A percentile compares a stretch with the other conserved stretches of the same genome.
phyloP scores from a whole-genome alignment of 73 alveolate genomes.

The Loxodes magnus region DNA sequence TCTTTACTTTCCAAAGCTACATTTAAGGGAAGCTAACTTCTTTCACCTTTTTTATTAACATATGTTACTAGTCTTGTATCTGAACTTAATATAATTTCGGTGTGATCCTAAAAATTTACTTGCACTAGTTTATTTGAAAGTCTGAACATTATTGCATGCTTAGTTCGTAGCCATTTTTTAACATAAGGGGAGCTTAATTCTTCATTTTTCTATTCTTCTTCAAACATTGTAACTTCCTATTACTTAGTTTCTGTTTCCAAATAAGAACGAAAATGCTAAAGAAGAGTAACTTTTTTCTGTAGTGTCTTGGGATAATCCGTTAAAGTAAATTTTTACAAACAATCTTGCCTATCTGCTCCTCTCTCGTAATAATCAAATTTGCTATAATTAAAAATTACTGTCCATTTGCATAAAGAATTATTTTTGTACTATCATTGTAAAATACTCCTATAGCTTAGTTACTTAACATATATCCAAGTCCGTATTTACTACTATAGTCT shows the following conservation, averaged over 20 bases:
- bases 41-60: slow-evolving; percentile 40
- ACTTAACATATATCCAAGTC: too few relatives aligned
- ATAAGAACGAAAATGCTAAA: slow-evolving; percentile 82
- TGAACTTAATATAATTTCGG: slow-evolving; percentile 29
- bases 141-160: slow-evolving; percentile 57
- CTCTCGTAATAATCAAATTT: slow-evolving; percentile 29
- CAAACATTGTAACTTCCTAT: slow-evolving; percentile 41
- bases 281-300: slow-evolving; percentile 82
- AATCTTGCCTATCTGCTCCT: slow-evolving; percentile 45
- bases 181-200: slow-evolving; percentile 34
- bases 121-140: slow-evolving; percentile 58
- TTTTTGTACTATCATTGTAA: slow-evolving; percentile 34
- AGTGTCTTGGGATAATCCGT: slow-evolving; percentile 73
- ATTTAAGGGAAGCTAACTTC: slow-evolving; percentile 15
- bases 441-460: slow-evolving; percentile 37
- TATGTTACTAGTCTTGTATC: slow-evolving; percentile 33
- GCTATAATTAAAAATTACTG: slow-evolving; percentile 8
- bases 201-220: slow-evolving; percentile 17
- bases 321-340: slow-evolving; percentile 4
- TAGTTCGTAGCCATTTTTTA: slow-evolving; percentile 38
- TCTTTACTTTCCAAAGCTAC: slow-evolving; percentile 34
- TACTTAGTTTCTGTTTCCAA: slow-evolving; percentile 12
- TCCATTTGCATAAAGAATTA: slow-evolving; percentile 15
- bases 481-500: too few relatives aligned
- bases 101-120: slow-evolving; percentile 36